A percentile compares a stretch with the other conserved stretches of the same genome.
phyloP scores from a whole-genome alignment of 2,329 filamentous ascomycete genomes.

The Blastomyces emzantsi region DNA sequence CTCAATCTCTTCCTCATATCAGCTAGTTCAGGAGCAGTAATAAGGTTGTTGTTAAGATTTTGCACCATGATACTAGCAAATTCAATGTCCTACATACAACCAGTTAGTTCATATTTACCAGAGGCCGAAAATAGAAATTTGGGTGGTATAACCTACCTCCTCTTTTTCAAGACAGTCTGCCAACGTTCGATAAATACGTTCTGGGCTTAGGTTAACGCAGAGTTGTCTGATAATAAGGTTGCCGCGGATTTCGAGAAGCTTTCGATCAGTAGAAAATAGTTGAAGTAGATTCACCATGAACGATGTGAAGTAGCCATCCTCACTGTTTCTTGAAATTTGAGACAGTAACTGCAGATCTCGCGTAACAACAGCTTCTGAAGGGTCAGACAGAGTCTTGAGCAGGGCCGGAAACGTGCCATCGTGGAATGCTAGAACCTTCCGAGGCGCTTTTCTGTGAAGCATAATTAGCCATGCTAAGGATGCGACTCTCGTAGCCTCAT shows the following conservation, averaged over 20 bases:
- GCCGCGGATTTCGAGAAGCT: conserved; percentile 80
- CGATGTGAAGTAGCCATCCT: conserved; percentile 93
- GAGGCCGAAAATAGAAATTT: neutral
- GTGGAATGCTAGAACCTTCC: conserved; percentile 89
- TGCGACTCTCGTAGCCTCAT: conserved; percentile 89
- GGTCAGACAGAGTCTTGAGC: conserved; percentile 91
- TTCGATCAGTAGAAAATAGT: conserved; percentile 88
- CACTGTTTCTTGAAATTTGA: conserved; percentile 92
- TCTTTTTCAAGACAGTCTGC: conserved; percentile 97
- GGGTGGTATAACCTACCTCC: conserved; percentile 43
- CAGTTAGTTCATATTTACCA: conserved; percentile 12
- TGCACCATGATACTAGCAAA: conserved; percentile 99
- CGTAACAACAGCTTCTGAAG: conserved; percentile 89
- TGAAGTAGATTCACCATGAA: conserved; percentile 98
- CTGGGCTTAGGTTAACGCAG: conserved; percentile 83
- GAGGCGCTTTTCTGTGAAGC: conserved; percentile 89
- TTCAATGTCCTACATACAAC: conserved; percentile 60
- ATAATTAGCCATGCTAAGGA: conserved; percentile 95
- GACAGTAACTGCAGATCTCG: conserved; percentile 88
- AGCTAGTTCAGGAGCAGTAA: conserved; percentile 87
- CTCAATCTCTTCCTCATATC: conserved; percentile 83
- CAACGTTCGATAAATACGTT: conserved; percentile 89
- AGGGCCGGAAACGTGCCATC: conserved; percentile 94
- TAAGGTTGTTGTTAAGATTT: conserved; percentile 97
- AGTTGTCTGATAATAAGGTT: conserved; percentile 95